These are phyloP conservation scores for Sclerotinia minor DNA, from an alignment of 2,329 filamentous ascomycete species.

Conservation along the genomic window DNA sequence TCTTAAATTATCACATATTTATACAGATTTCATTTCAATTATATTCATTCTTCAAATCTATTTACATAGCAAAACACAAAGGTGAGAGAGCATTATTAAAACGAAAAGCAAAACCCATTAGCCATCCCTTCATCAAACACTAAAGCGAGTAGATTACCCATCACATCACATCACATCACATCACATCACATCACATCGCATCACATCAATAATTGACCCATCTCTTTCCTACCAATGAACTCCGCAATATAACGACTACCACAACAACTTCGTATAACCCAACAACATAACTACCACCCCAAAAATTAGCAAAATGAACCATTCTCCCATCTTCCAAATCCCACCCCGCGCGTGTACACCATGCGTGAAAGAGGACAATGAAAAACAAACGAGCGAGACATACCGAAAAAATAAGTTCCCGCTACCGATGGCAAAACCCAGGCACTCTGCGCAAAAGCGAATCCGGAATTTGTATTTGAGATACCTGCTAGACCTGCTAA, in stretches of 20 bases:
- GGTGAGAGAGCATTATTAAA: background rate
- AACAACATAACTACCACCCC: background rate
- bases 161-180: background rate
- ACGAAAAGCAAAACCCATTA: background rate
- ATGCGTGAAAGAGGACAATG: too few species aligned
- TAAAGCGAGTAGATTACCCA: background rate
- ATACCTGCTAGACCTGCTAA: conserved; percentile 20
- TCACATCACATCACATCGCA: background rate
- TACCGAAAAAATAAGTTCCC: conserved; percentile 7
- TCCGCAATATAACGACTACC: background rate
- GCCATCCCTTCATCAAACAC: background rate
- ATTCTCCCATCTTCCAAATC: background rate
- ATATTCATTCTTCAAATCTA: background rate
- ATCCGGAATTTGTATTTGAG: conserved; percentile 10
- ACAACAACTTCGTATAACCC: conserved; percentile 11
- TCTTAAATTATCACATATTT: too few species aligned
- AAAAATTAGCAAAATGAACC: background rate
- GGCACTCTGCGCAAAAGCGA: conserved; percentile 24
- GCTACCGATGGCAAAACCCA: conserved; percentile 27
- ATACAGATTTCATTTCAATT: too few species aligned
- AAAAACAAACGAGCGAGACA: background rate
- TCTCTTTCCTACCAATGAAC: background rate
- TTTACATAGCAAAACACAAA: background rate
- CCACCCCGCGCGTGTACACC: background rate
- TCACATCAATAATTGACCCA: background rate